A percentile compares a stretch with the other conserved stretches of the same genome.
phyloP scores from a whole-genome alignment of 2,329 filamentous ascomycete genomes.

The Phyllosticta paracitricarpa region DNA sequence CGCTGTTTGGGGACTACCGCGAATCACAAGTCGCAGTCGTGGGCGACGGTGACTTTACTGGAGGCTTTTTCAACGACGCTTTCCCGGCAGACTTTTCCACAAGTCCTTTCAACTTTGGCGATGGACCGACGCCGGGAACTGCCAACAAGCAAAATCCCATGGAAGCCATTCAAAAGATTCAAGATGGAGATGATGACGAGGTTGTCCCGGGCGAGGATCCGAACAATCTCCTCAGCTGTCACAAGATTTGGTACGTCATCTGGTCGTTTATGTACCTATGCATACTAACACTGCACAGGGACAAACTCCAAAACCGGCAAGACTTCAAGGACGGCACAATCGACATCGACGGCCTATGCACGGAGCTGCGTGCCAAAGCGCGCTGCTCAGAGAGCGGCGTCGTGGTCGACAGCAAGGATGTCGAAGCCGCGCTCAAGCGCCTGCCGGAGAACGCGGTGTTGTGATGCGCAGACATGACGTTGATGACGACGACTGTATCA shows the following conservation, averaged over 20 bases:
- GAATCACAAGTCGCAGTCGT: slow-evolving; percentile 79
- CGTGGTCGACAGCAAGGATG: slow-evolving; percentile 80
- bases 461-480: neutral
- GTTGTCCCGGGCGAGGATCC: slow-evolving; percentile 51
- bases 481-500: slow-evolving; percentile 4
- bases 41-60: slow-evolving; percentile 54
- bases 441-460: slow-evolving; percentile 23
- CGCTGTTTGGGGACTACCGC: slow-evolving; percentile 84
- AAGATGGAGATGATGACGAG: slow-evolving; percentile 60
- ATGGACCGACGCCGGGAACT: slow-evolving; percentile 26
- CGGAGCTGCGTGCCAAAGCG: slow-evolving; percentile 87
- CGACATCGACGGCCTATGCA: slow-evolving; percentile 86
- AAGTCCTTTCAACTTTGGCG: slow-evolving; percentile 65
- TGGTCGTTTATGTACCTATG: neutral
- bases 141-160: slow-evolving; percentile 60
- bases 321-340: slow-evolving; percentile 86
- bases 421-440: slow-evolving; percentile 50
- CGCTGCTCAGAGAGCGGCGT: slow-evolving; percentile 88
- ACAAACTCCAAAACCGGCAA: slow-evolving; percentile 76
- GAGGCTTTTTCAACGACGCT: slow-evolving; percentile 64
- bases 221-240: slow-evolving; percentile 66
- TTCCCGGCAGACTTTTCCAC: slow-evolving; percentile 65
- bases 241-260: slow-evolving; percentile 75
- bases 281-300: slow-evolving; percentile 53
- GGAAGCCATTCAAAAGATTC: slow-evolving; percentile 64